Conservation (phyloP, 2,329 filamentous ascomycete species). For the Alternaria consortialis region DNA sequence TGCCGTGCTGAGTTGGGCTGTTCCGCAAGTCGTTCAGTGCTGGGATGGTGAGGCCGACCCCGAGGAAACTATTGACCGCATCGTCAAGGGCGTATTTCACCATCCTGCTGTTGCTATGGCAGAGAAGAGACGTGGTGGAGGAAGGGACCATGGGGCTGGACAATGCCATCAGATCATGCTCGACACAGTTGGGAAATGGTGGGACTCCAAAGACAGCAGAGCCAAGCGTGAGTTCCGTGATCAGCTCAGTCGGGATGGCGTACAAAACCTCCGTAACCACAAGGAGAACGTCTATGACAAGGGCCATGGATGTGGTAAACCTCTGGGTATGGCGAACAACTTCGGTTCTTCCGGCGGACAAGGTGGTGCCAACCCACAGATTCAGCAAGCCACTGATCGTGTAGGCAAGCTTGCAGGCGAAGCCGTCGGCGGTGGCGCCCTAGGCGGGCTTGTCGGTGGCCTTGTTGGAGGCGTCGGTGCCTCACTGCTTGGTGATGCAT, state of each 20-base stretch:
- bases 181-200: conserved; percentile 82
- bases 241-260: conserved; percentile 81
- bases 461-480: conserved; percentile 67
- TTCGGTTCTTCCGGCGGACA: conserved; percentile 49
- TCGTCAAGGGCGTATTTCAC: conserved; percentile 84
- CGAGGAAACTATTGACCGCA: conserved; percentile 74
- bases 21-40: conserved; percentile 86
- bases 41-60: conserved; percentile 85
- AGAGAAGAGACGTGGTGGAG: conserved; percentile 63
- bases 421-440: conserved; percentile 69
- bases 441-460: conserved; percentile 76
- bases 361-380: conserved; percentile 55
- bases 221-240: conserved; percentile 73
- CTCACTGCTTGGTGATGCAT: conserved; percentile 70
- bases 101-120: conserved; percentile 81
- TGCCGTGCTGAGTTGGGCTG: conserved; percentile 81
- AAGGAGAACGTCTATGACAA: conserved; percentile 84
- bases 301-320: conserved; percentile 86
- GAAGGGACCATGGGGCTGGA: conserved; percentile 49
- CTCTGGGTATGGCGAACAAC: conserved; percentile 76
- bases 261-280: conserved; percentile 81
- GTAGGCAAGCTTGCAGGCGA: conserved; percentile 65
- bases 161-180: conserved; percentile 84
- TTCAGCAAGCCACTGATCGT: conserved; percentile 45
- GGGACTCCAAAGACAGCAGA: conserved; percentile 70